Base-by-base conservation (phyloP, 306 rosid genomes). In the Cicer arietinum region DNA sequence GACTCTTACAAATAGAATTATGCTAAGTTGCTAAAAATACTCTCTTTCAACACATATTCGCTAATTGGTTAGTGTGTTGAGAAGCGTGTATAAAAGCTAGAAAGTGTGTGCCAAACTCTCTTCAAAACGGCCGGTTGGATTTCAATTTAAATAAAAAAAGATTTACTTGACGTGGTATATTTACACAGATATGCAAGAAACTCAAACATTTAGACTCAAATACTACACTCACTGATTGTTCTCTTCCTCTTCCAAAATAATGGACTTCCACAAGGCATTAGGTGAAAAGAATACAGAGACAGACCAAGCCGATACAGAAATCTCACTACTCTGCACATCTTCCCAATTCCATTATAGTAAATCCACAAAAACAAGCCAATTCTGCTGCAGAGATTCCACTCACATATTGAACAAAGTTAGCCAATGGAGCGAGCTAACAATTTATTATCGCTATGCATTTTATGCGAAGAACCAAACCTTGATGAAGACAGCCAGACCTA, bases 391-490 rank as follows among this genome's bases (percentile, higher is more conserved):
- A 83, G 64, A 78, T 47, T 69, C 75, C 58, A 58, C 63, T 60
- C 63, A 7, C 35, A 30, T 37, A 62, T 43, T 66, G 30, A 75
- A 59, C 74, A 39, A 72, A 53, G 52, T 20, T 57, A 54, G 66
- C 58, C 64, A n/a, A 48, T 22, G 53, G 37, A 25, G 67, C 40
- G 59, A 77, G 64, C 79, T 48, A 66, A 47, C 48, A 57, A 43
- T 67, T 66, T 75, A 75, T 46, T 47, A 43, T 57, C 56, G 50
- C 74, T 1, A 14, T 8, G 37, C 71, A 70, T 43, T 63, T 73
- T 62, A 95, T 13, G 91, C 90, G 84, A 95, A 95, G 96, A 95
- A 95, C 97, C 90, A 89, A 80, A 85, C 97, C 88, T 95, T 95
- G 83, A 95, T 85, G 89, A 95, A 95, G 87, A 92, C 63, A 53